A percentile compares a stretch with the other conserved stretches of the same genome.
Evolutionary conservation across 2,329 filamentous ascomycete genomes (phyloP).

Genomic region (Colletotrichum destructivum): DNA sequence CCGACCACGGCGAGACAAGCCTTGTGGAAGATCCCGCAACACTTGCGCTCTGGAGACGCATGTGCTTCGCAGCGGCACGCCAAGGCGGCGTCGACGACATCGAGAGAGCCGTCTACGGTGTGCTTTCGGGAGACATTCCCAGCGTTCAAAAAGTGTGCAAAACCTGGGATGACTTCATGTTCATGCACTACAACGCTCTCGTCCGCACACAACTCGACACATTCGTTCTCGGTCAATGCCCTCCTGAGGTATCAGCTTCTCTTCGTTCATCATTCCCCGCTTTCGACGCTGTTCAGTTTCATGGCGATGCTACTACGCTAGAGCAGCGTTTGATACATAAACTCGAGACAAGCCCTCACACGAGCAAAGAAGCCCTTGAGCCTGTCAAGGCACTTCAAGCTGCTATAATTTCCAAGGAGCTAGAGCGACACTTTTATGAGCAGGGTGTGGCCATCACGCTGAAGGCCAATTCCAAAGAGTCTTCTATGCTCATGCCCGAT

Average conservation of each 20-base stretch:
- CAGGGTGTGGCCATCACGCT: conserved; percentile 69
- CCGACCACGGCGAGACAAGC: conserved; percentile 55
- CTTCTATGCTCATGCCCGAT: conserved; percentile 50
- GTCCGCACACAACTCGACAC: conserved; percentile 84
- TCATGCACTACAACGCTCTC: conserved; percentile 89
- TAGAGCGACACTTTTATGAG: conserved; percentile 71
- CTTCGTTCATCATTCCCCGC: conserved; percentile 72
- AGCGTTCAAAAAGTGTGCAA: conserved; percentile 84
- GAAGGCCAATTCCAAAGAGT: conserved; percentile 53
- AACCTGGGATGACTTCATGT: conserved; percentile 89
- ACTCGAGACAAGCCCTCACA: conserved; percentile 70
- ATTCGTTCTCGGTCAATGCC: conserved; percentile 73
- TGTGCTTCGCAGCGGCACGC: conserved; percentile 80
- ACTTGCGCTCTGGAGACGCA: conserved; percentile 80
- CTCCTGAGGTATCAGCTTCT: conserved; percentile 67
- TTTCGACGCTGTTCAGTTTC: conserved; percentile 76
- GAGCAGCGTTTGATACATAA: conserved; percentile 72
- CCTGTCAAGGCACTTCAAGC: conserved; percentile 85
- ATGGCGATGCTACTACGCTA: conserved; percentile 68
- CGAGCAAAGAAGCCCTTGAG: conserved; percentile 70
- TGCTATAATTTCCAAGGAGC: conserved; percentile 77
- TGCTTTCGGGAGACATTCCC: conserved; percentile 87
- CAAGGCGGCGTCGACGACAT: conserved; percentile 81
- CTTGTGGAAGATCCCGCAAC: conserved; percentile 61
- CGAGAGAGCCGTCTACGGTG: conserved; percentile 90